Conservation (phyloP, 495 filamentous ascomycete genomes). For the Staphylotrichum tortipilum region DNA sequence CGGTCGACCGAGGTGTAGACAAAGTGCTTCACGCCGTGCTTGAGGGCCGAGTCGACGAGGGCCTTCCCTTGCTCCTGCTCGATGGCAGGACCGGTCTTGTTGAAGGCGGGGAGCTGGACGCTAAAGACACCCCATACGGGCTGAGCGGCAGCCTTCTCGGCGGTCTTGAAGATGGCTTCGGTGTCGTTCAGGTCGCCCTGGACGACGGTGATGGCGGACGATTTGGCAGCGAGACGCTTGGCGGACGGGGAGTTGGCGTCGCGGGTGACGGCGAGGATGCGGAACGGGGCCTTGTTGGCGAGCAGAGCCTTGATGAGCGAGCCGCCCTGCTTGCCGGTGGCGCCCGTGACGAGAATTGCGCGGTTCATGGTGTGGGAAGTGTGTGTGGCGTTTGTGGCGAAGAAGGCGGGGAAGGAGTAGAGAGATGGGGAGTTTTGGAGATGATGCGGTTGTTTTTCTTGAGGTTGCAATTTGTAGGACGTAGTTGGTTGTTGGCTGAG, state of each 20-base stretch:
- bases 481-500: too few relatives aligned
- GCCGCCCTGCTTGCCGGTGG: slow-evolving; percentile 62
- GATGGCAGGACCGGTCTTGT: not conserved
- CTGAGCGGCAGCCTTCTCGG: slow-evolving; percentile 26
- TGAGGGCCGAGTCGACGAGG: slow-evolving; percentile 46
- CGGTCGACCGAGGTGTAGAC: slow-evolving; percentile 58
- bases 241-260: slow-evolving; percentile 42
- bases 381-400: too few relatives aligned
- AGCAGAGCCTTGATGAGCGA: slow-evolving; percentile 48
- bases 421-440: too few relatives aligned
- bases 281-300: slow-evolving; percentile 33
- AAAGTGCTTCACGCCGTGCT: slow-evolving; percentile 48
- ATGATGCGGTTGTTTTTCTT: too few relatives aligned
- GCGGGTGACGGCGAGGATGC: slow-evolving; percentile 57
- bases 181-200: slow-evolving; percentile 45
- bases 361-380: slow-evolving; percentile 24
- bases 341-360: slow-evolving; percentile 51
- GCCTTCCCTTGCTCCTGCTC: slow-evolving; percentile 38
- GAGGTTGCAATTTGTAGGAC: too few relatives aligned
- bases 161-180: slow-evolving; percentile 39
- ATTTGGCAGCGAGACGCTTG: slow-evolving; percentile 34
- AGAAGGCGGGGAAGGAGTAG: too few relatives aligned
- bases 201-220: slow-evolving; percentile 43
- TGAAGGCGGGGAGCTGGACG: slow-evolving; percentile 30
- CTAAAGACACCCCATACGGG: slow-evolving; percentile 44